phyloP scores from a whole-genome alignment of 2,329 filamentous ascomycete species.

The Amphichorda felina region DNA sequence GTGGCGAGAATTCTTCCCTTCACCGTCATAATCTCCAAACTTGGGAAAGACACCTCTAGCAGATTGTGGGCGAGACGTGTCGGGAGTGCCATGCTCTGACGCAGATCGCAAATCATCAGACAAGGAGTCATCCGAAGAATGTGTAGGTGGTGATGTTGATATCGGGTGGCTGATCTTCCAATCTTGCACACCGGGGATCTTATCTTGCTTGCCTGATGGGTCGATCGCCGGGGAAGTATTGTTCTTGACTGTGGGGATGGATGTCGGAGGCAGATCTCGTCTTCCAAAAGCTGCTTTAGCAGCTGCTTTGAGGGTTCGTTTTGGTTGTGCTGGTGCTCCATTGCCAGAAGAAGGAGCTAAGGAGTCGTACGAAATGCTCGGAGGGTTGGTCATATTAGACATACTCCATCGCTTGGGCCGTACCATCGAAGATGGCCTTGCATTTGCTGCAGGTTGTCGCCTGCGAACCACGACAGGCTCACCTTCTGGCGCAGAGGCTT shows the following conservation, averaged over 20 bases:
- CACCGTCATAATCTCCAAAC: background rate
- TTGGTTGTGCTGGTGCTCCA: conserved; percentile 7
- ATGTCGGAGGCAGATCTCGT: background rate
- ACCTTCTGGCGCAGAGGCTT: too few relatives aligned
- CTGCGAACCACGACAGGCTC: too few relatives aligned
- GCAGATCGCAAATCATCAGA: conserved; percentile 23
- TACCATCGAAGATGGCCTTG: too few relatives aligned
- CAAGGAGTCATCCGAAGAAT: conserved; percentile 24
- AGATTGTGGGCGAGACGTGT: conserved; percentile 27
- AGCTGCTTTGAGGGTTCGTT: conserved; percentile 21
- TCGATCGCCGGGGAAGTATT: background rate
- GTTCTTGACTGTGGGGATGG: background rate
- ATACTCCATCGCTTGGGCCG: too few relatives aligned
- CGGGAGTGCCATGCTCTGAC: conserved; percentile 23
- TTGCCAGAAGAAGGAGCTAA: conserved; percentile 8
- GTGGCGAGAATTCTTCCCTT: background rate
- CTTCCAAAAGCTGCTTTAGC: conserved; percentile 18
- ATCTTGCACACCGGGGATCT: conserved; percentile 1
- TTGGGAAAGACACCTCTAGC: conserved; percentile 17
- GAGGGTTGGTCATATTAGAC: conserved; percentile 7
- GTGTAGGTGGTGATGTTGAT: conserved; percentile 7
- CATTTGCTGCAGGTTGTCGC: too few relatives aligned
- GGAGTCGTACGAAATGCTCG: conserved; percentile 16
- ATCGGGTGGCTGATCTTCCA: conserved; percentile 4
- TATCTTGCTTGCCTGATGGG: background rate